A percentile compares a stretch with the other conserved stretches of the same genome.
These are phyloP conservation scores for Rhizopogon rudus DNA, from an alignment of 768 basidiomycete species.

Conservation along the genomic window DNA sequence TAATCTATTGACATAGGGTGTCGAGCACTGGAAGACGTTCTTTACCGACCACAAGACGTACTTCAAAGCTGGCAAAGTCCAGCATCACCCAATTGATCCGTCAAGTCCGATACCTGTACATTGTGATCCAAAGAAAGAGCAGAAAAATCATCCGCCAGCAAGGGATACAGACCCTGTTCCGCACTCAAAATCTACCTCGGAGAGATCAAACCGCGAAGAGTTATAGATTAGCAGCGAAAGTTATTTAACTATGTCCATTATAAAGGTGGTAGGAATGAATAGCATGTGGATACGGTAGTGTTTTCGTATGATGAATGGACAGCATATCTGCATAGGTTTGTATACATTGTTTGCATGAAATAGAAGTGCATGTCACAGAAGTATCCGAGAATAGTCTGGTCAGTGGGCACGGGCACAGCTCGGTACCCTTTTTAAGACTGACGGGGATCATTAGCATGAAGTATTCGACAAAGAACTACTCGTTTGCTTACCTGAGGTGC, in stretches of 20 bases:
- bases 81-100: constrained; percentile 75
- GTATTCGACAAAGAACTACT: constrained; percentile 12
- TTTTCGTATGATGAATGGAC: background rate
- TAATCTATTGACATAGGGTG: constrained; percentile 40
- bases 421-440: background rate
- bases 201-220: constrained; percentile 18
- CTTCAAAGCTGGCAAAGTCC: constrained; percentile 68
- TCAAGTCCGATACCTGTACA: constrained; percentile 67
- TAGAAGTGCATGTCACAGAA: background rate
- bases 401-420: background rate
- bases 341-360: background rate
- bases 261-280: constrained; percentile 16
- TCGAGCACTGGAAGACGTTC: constrained; percentile 88
- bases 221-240: constrained; percentile 21
- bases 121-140: constrained; percentile 61
- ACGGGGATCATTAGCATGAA: background rate
- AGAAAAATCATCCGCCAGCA: constrained; percentile 20
- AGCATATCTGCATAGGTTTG: background rate
- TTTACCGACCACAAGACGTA: constrained; percentile 82
- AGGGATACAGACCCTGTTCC: constrained; percentile 21
- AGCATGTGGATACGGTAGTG: constrained; percentile 14
- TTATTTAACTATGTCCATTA: constrained; percentile 7
- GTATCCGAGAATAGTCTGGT: background rate
- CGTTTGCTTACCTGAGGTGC: constrained; percentile 39
- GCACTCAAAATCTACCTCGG: constrained; percentile 4